A percentile compares a stretch with the other conserved stretches of the same genome.
phyloP scores from a whole-genome alignment of 2,329 filamentous ascomycete genomes.

The Neophaeococcomyces aloes region DNA sequence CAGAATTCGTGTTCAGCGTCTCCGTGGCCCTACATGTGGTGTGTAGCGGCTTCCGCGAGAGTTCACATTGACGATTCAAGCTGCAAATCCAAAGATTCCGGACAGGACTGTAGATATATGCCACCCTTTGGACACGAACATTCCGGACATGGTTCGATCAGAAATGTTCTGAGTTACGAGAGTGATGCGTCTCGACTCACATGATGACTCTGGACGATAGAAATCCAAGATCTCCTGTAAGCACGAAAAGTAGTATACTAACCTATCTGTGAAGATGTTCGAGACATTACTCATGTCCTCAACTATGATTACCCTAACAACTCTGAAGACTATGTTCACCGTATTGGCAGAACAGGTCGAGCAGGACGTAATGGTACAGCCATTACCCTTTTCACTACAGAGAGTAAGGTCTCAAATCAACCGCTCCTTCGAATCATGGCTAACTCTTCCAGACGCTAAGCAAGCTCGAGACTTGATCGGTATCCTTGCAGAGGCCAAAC shows the following conservation, averaged over 20 bases:
- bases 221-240: conserved; percentile 30
- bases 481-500: conserved; percentile 91
- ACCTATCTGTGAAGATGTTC: conserved; percentile 89
- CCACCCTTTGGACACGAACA: conserved; percentile 39
- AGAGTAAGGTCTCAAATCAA: conserved; percentile 62
- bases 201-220: conserved; percentile 39
- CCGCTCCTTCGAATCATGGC: conserved; percentile 12
- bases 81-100: conserved; percentile 59
- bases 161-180: conserved; percentile 38
- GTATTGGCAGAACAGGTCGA: conserved; percentile 88
- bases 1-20: conserved; percentile 33
- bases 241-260: conserved; percentile 54
- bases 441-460: conserved; percentile 57
- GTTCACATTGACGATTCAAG: conserved; percentile 73
- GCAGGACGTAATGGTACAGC: conserved; percentile 90
- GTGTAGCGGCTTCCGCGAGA: conserved; percentile 16
- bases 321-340: conserved; percentile 85
- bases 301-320: conserved; percentile 23
- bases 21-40: conserved; percentile 62
- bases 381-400: conserved; percentile 98
- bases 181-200: conserved; percentile 51
- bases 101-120: conserved; percentile 51
- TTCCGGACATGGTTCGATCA: conserved; percentile 25
- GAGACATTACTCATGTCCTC: conserved; percentile 99
- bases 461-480: conserved; percentile 92